Evolutionary conservation across 2,329 filamentous ascomycete genomes (phyloP).

Genomic region (Microcyclosporella mali): DNA sequence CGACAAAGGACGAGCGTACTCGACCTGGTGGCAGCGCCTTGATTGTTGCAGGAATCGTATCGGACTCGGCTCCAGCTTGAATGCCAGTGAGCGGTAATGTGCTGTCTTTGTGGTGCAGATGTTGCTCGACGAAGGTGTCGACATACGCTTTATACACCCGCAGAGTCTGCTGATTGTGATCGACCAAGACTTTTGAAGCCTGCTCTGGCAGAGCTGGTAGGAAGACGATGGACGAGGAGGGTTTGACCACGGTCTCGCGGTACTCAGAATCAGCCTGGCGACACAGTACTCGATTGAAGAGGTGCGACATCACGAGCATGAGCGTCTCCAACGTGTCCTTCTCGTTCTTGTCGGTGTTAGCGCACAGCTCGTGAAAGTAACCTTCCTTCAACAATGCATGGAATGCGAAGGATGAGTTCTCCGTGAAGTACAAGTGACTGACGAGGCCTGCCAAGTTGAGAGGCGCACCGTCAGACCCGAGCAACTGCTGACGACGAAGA

Average conservation of each 20-base stretch:
- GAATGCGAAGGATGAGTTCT: slow-evolving; percentile 70
- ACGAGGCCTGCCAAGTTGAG: slow-evolving; percentile 67
- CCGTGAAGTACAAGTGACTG: slow-evolving; percentile 68
- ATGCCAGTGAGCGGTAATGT: slow-evolving; percentile 54
- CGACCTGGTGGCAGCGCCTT: slow-evolving; percentile 36
- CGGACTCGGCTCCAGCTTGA: slow-evolving; percentile 36
- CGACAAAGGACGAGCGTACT: slow-evolving; percentile 63
- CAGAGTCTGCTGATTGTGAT: slow-evolving; percentile 61
- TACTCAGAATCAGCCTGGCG: slow-evolving; percentile 44
- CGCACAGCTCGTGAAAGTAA: slow-evolving; percentile 62
- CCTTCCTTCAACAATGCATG: slow-evolving; percentile 66
- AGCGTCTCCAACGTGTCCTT: slow-evolving; percentile 51
- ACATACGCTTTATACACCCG: slow-evolving; percentile 64
- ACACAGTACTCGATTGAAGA: slow-evolving; percentile 59
- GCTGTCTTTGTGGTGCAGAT: slow-evolving; percentile 51
- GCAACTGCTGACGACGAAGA: slow-evolving; percentile 60
- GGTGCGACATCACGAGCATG: slow-evolving; percentile 62
- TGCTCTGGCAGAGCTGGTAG: slow-evolving; percentile 57
- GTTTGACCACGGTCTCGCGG: slow-evolving; percentile 45
- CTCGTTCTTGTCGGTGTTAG: slow-evolving; percentile 47
- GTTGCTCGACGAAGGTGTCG: slow-evolving; percentile 60
- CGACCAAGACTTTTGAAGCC: slow-evolving; percentile 51
- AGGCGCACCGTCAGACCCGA: slow-evolving; percentile 56
- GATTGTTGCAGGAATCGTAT: slow-evolving; percentile 20
- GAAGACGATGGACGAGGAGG: slow-evolving; percentile 58